These are phyloP conservation scores for Neonothopanus nambi DNA, from an alignment of 1,284 basidiomycete genomes.

Conservation along the genomic window DNA sequence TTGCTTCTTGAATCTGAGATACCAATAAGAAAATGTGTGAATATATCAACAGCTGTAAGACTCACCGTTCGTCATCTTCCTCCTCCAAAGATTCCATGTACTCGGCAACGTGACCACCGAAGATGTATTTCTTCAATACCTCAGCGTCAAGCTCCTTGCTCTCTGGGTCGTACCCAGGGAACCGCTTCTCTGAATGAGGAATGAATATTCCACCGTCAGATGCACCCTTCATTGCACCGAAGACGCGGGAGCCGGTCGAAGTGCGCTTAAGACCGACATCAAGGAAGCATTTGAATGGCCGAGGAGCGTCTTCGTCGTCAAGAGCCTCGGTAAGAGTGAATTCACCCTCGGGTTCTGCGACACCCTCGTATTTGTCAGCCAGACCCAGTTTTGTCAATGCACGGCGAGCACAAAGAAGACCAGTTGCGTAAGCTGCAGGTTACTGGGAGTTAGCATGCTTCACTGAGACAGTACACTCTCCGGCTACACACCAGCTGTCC, in stretches of 20 bases:
- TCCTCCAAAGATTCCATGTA: conserved; percentile 99
- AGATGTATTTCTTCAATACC: conserved; percentile 97
- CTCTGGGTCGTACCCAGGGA: conserved; percentile 98
- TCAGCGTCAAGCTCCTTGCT: conserved; percentile 94
- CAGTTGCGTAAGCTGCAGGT: conserved; percentile 88
- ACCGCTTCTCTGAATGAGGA: conserved; percentile 97
- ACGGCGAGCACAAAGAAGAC: conserved; percentile 93
- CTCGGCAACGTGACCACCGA: conserved; percentile 96
- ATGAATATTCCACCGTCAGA: conserved; percentile 98
- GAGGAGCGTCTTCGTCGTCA: conserved; percentile 91
- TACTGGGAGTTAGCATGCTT: background rate
- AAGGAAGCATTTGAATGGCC: conserved; percentile 98
- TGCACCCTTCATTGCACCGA: conserved; percentile 99
- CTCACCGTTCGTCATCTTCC: conserved; percentile 95
- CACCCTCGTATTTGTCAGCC: conserved; percentile 98
- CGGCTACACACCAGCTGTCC: conserved; percentile 77
- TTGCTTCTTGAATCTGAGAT: conserved; percentile 93
- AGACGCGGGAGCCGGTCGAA: conserved; percentile 96
- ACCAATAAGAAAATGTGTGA: conserved; percentile 1
- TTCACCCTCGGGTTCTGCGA: conserved; percentile 90
- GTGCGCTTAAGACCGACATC: conserved; percentile 99
- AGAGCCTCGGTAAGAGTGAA: conserved; percentile 81
- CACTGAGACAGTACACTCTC: background rate
- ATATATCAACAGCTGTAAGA: conserved; percentile 8
- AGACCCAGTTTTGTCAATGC: conserved; percentile 95